These are phyloP conservation scores for Skeletonema menzelii DNA, from an alignment of 108 stramenopile species.

Conservation along the genomic window DNA sequence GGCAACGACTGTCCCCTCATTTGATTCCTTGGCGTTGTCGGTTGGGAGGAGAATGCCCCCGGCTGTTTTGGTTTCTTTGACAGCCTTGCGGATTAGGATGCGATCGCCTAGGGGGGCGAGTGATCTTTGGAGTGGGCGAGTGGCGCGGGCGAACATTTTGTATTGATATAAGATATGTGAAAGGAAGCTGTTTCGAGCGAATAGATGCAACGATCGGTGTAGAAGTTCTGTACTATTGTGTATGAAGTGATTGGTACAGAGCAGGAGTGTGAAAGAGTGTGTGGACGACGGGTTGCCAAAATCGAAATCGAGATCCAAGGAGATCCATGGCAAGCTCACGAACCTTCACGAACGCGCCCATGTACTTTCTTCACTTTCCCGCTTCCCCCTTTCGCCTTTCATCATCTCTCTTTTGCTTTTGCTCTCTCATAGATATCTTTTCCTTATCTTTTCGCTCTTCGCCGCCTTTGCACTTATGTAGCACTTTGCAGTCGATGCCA, in stretches of 20 bases:
- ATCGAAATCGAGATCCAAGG: neutral
- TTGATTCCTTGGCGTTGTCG: conserved; percentile 89
- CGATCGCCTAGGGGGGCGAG: conserved; percentile 97
- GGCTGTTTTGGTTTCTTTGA: conserved; percentile 90
- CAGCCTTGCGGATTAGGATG: conserved; percentile 87
- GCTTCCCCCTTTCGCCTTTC: too few species aligned
- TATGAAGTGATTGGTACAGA: neutral
- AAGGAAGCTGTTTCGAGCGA: neutral
- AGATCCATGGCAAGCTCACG: neutral
- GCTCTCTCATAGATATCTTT: too few species aligned
- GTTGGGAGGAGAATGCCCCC: conserved; percentile 94
- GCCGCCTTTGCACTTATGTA: too few species aligned
- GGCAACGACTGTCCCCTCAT: conserved; percentile 94
- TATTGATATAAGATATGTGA: neutral
- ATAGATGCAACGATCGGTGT: neutral
- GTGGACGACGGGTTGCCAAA: neutral
- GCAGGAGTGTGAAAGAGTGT: conserved; percentile 1
- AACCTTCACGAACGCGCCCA: neutral
- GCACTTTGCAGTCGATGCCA: too few species aligned
- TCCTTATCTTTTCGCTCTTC: too few species aligned
- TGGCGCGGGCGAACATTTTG: conserved; percentile 38
- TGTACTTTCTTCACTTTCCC: too few species aligned
- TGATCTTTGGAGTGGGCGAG: conserved; percentile 53
- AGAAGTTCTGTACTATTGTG: neutral
- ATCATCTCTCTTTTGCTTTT: too few species aligned